Base-by-base conservation (phyloP, 257 asterid species). In the Ajuga chamaepitys region DNA sequence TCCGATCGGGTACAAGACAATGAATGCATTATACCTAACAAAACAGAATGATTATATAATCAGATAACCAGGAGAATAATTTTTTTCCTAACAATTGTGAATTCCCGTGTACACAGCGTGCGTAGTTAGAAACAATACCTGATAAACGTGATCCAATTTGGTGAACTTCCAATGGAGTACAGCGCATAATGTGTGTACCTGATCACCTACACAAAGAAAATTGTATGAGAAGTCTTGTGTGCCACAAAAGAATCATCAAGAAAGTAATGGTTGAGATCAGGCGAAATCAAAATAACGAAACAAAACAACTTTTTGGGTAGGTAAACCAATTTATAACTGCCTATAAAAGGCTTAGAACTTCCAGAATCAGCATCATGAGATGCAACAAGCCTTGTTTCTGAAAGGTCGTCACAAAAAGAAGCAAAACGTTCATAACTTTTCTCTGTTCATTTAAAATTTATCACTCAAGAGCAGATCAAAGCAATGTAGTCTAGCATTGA, bases 11-110 rank as follows among this genome's bases (percentile, higher is more conserved):
- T 89, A 93, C 87, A 93, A 62, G 73, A 85, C 24, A 42, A 93
- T 84, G 83, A 89, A 89, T n/a, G 91, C 94, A 52, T 86, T 93
- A 79, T 87, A 89, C 91, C 98, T 92, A 75, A 61, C 54, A 26
- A 66, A 52, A 67, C 41, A 50, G 63, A 61, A 51, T 65, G 37
- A 12, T n/a, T 37, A 26, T 47, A 24, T 25, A 58, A 42, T 58
- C 48, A 51, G 55, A 66, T 62, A 22, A 14, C 14, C 32, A 20
- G 22, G 48, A 46, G 61, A 45, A 7, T 26, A 24, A n/a, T 64
- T 41, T 55, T 41, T 62, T 25, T 24, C 12, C 44, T 2, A 41
- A 25, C 44, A 11, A 32, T 53, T n/a, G 52, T 47, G 38, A 24
- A 61, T 16, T 62, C 14, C 26, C 1, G 3, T 50, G 9, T 3